Base-by-base conservation (phyloP, 2,329 filamentous ascomycete species). In the Fusarium anthophilum region DNA sequence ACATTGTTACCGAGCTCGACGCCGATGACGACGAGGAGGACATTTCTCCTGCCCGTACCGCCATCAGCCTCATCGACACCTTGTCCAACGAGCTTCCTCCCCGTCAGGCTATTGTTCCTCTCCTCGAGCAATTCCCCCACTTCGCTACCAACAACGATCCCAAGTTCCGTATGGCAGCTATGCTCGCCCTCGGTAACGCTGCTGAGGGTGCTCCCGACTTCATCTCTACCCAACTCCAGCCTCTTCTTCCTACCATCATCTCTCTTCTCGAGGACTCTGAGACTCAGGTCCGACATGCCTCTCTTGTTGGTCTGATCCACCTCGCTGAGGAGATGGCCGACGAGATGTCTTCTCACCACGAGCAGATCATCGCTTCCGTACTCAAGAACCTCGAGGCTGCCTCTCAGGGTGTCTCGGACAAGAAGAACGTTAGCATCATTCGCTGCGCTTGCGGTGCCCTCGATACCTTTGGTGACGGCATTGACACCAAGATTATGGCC, bases 121-220 rank as follows among this genome's bases (percentile, higher is more conserved):
- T 99, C 5, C 91, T 99, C 38, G 93, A 97, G 77, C 91, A 94
- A 60, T 92, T 98, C 76, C 92, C 94, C 43, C 89, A 90, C 76
- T 98, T 96, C 80, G 94, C 96, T 76, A 89, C 89, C 77, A 92
- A 91, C 80, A 84, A 88, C 68, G 89, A 97, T 79, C 89, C 95
- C 41, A 91, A 94, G 77, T 93, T 93, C 85, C 92, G 96, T 69
- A 93, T 96, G 83, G 95, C 96, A 62, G 95, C 94, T 83, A 96
- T 98, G 80, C 88, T 98, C 72, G 93, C 96, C 55, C 89, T 99
- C 10, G 96, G 96, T 68, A 97, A 96, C 86, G 96, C 94, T 77
- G 96, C 98, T 60, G 96, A 98, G 86, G 96, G 96, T 77, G 96
- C 96, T 37, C 96, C 96, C 22, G 96, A 99, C 83, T 99, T 98